Evolutionary conservation across 2,329 filamentous ascomycete species (phyloP).

Genomic region (Monosporascus sp.): DNA sequence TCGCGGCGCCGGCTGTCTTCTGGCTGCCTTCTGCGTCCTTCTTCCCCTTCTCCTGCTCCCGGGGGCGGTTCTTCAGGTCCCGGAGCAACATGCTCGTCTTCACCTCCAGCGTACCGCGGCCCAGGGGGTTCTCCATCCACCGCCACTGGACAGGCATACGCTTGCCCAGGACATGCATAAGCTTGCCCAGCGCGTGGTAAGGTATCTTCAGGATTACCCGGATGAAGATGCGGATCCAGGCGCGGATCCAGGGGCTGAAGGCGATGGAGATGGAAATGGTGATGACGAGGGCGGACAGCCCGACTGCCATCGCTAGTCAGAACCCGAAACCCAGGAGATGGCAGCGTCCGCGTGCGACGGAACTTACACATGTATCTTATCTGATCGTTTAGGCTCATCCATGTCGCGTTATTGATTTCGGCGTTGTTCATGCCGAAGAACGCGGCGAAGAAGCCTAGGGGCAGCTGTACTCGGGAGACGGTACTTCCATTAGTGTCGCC

Average conservation of each 20-base stretch:
- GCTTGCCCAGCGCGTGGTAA: background rate
- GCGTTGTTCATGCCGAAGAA: conserved; percentile 35
- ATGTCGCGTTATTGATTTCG: conserved; percentile 14
- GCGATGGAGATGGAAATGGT: conserved; percentile 13
- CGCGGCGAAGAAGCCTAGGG: conserved; percentile 31
- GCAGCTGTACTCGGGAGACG: conserved; percentile 18
- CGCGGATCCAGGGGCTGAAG: conserved; percentile 16
- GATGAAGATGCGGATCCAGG: conserved; percentile 12
- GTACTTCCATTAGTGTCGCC: background rate
- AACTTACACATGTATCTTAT: conserved; percentile 19
- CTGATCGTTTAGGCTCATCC: conserved; percentile 11
- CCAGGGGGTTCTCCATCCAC: background rate
- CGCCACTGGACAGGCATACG: no score
- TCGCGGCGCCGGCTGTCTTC: no score
- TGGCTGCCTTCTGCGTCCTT: no score
- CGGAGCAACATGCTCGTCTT: no score
- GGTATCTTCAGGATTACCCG: background rate
- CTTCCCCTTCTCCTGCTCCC: no score
- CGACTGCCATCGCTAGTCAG: conserved; percentile 4
- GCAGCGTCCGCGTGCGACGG: background rate
- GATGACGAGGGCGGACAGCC: conserved; percentile 12
- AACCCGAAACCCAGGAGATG: background rate
- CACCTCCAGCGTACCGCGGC: background rate
- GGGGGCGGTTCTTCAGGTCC: no score
- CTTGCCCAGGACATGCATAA: background rate